Evolutionary conservation across 345 rosid species (phyloP).

Genomic region (Eucalyptus marginata): DNA sequence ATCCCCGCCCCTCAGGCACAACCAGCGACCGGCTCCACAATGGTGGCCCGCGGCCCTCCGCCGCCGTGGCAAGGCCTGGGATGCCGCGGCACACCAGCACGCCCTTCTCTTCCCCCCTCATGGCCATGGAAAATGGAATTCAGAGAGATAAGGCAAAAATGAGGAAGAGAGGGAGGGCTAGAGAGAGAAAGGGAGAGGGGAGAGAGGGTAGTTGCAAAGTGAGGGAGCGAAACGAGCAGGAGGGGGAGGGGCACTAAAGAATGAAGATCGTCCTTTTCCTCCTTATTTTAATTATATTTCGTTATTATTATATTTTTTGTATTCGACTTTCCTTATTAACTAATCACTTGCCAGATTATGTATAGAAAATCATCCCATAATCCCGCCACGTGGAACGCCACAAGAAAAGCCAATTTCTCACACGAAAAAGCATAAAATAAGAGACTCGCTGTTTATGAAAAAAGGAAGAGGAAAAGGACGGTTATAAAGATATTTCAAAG

Average conservation of each 20-base stretch:
- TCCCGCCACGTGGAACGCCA: no score
- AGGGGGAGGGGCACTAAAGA: not conserved
- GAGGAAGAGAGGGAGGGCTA: not conserved
- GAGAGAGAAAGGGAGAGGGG: not conserved
- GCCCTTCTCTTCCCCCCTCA: conserved; percentile 31
- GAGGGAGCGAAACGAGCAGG: not conserved
- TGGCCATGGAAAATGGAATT: not conserved
- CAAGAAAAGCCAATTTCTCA: no score
- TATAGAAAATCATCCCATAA: no score
- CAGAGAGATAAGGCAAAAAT: not conserved
- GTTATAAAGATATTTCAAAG: not conserved
- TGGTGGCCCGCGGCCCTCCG: conserved; percentile 2
- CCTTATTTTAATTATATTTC: no score
- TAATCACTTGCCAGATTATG: no score
- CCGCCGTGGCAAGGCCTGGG: conserved; percentile 15
- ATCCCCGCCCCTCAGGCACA: not conserved
- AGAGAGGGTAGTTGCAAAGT: not conserved
- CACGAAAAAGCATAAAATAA: no score
- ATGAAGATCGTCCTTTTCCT: no score
- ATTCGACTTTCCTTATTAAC: no score
- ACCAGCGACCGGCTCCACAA: conserved; percentile 3
- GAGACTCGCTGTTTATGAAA: no score
- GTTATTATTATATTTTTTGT: no score
- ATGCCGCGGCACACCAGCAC: conserved; percentile 17
- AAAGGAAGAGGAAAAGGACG: not conserved